Conservation (phyloP, 139 green algal genomes). For the Chlorella vulgaris region DNA sequence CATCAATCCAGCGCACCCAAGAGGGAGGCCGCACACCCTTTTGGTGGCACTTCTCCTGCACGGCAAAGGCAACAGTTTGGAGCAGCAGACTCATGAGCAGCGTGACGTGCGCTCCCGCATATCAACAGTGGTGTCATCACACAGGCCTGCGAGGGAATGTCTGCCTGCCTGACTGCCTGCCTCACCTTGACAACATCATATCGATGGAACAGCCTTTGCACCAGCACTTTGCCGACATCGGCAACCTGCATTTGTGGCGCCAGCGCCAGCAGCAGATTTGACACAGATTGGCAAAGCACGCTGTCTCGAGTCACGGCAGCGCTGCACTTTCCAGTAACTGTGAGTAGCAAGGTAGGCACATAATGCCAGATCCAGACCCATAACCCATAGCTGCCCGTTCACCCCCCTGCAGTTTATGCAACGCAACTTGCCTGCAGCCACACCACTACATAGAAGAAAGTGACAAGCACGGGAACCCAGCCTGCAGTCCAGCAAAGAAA, state of each 20-base stretch:
- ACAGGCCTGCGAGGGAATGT: background rate
- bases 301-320: too few relatives aligned
- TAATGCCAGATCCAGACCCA: too few relatives aligned
- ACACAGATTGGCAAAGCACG: conserved; percentile 16
- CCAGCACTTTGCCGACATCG: conserved; percentile 42
- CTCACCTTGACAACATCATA: conserved; percentile 13
- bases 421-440: conserved; percentile 34
- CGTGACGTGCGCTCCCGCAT: too few relatives aligned
- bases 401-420: background rate
- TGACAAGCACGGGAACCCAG: conserved; percentile 43
- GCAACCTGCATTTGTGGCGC: conserved; percentile 28
- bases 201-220: conserved; percentile 1
- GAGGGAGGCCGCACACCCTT: background rate
- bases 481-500: background rate
- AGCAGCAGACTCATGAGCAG: background rate
- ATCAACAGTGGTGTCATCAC: background rate
- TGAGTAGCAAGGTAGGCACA: too few relatives aligned
- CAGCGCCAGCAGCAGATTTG: conserved; percentile 31
- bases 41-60: conserved; percentile 34
- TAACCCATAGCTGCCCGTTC: background rate
- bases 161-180: too few relatives aligned
- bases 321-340: too few relatives aligned
- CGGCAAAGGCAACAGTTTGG: background rate
- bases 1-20: conserved; percentile 24
- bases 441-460: conserved; percentile 35